phyloP scores from a whole-genome alignment of 306 rosid genomes.

The Prunus salicina region DNA sequence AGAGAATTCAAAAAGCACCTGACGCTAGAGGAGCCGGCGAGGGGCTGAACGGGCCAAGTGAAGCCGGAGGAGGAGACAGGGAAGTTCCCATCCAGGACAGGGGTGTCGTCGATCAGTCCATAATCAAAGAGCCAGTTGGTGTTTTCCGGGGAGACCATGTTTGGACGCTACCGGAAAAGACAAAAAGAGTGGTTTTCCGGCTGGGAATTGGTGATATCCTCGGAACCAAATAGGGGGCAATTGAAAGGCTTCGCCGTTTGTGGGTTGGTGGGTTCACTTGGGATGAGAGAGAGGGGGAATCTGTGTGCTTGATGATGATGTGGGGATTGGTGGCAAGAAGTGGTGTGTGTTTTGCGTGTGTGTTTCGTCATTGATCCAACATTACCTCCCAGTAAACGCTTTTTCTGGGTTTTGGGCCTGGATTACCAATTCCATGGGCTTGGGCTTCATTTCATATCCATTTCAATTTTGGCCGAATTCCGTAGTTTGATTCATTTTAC shows the following conservation, averaged over 20 bases:
- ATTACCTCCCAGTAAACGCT: constrained; percentile 4
- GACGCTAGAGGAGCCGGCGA: constrained; percentile 42
- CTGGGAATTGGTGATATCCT: constrained; percentile 1
- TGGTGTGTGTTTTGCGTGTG: constrained; percentile 3
- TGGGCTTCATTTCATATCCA: too few relatives aligned
- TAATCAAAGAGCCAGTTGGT: constrained; percentile 86
- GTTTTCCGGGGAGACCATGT: constrained; percentile 90
- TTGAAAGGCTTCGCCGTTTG: constrained; percentile 15
- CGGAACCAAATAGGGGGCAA: constrained; percentile 27
- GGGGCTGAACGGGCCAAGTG: constrained; percentile 60
- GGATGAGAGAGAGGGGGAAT: constrained; percentile 18
- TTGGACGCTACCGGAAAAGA: constrained; percentile 22
- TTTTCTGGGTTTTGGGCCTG: constrained; percentile 5
- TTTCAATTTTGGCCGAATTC: too few relatives aligned
- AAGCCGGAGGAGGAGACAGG: constrained; percentile 51
- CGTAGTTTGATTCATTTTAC: too few relatives aligned
- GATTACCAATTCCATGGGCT: background rate
- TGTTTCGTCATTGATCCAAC: constrained; percentile 16
- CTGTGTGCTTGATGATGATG: background rate
- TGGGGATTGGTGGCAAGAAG: constrained; percentile 19
- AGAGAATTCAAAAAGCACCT: constrained; percentile 36
- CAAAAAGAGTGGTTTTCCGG: constrained; percentile 7
- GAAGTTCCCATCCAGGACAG: constrained; percentile 62
- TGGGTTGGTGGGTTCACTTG: background rate
- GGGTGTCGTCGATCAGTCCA: constrained; percentile 66